These are phyloP conservation scores for Citrullus colocynthis DNA, from an alignment of 306 rosid species.

Conservation along the genomic window DNA sequence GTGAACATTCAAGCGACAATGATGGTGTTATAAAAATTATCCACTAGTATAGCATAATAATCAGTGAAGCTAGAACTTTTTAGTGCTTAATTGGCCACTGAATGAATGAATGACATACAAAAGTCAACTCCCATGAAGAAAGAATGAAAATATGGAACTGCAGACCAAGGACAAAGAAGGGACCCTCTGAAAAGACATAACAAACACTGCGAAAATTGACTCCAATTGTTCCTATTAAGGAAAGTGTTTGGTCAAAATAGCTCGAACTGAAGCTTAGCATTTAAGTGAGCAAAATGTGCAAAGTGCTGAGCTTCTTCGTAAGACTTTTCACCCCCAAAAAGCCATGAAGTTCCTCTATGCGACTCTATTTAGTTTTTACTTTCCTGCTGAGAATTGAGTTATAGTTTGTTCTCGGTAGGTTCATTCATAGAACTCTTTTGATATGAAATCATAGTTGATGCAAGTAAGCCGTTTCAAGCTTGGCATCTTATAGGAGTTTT, in stretches of 20 bases:
- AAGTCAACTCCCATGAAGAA: too few species aligned
- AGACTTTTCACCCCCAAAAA: not conserved
- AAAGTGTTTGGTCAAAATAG: not conserved
- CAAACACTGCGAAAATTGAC: not conserved
- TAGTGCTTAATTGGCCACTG: too few species aligned
- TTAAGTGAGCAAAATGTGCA: not conserved
- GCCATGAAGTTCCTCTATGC: not conserved
- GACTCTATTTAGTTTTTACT: not conserved
- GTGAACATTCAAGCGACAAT: not conserved
- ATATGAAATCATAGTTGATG: not conserved
- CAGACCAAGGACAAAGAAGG: not conserved
- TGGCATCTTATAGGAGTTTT: not conserved
- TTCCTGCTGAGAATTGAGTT: not conserved
- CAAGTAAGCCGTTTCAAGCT: not conserved
- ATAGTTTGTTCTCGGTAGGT: not conserved
- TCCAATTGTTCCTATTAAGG: not conserved
- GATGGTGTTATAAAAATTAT: not conserved
- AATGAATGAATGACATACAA: too few species aligned
- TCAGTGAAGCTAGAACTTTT: too few species aligned
- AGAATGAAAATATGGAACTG: too few species aligned
- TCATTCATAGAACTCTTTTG: not conserved
- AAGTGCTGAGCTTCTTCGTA: not conserved
- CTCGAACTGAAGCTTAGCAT: not conserved
- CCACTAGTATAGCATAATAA: not conserved
- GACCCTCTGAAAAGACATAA: not conserved